Evolutionary conservation across 352 stramenopile species (phyloP), one percentile per base, ranked within the genome.

Genomic region (Peronospora destructor): DNA sequence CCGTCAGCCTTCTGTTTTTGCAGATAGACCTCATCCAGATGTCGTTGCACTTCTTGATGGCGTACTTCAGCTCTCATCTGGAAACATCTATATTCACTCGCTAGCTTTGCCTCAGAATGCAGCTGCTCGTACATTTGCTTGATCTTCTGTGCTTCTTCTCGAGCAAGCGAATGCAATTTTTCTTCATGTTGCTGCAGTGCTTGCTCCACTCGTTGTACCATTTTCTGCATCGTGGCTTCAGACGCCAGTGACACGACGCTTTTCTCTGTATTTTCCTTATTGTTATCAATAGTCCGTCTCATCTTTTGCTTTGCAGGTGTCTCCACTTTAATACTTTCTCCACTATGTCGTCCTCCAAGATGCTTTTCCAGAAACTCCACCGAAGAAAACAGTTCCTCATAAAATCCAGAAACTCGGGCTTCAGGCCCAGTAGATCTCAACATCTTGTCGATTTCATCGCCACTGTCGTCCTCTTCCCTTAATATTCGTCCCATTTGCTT

Each of bases 361-460:
- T 90, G 79, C n/a, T 83, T 82, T 3, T 81, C 66, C 14, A 90
- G 54, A 56, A 73, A 90, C 21, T 62, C 56, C 12, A 58, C 36
- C 1, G 79, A 84, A 14, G 73, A 81, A 23, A 90, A 90, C 42
- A 87, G 49, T 45, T 87, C 86, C 1, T 76, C 79, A 49, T 76
- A 90, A 28, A 71, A 68, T 13, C 51, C 56, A 63, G 76, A 90
- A 7, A 82, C 60, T 0, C 70, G 68, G 16, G 66, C 74, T 58
- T 84, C 64, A 26, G 81, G 52, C 23, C 75, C 49, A 1, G 14
- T n/a, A n/a, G 44, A 12, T 40, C 43, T 49, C 13, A 51, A 9
- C 2, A 21, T 12, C 6, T 45, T 47, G 9, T 44, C 35, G n/a
- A 14, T 4, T 10, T 49, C 36, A 17, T 60, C 45, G 0, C 10